phyloP scores from a whole-genome alignment of 305 asterid genomes.

The Striga hermonthica region DNA sequence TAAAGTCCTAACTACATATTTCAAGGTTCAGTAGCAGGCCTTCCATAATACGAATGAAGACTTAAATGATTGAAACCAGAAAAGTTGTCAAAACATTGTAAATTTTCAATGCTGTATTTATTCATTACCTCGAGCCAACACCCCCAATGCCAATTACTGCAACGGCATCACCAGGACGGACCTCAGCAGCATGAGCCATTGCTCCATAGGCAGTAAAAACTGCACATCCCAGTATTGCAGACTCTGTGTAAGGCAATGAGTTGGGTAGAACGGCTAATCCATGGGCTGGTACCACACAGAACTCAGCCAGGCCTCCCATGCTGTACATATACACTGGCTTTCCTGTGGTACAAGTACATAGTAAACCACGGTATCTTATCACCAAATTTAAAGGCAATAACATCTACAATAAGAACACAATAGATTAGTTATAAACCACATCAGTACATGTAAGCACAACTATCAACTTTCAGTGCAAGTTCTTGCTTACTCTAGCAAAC shows the following conservation, averaged over 20 bases:
- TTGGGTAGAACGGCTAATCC: conserved; percentile 71
- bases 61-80: conserved; percentile 20
- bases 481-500: conserved; percentile 4
- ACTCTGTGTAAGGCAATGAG: conserved; percentile 83
- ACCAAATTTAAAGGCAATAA: conserved; percentile 24
- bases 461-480: neutral
- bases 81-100: neutral
- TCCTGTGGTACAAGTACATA: conserved; percentile 49
- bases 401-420: conserved; percentile 5
- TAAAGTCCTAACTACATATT: too few relatives aligned
- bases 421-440: neutral
- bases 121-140: conserved; percentile 89
- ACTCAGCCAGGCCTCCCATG: conserved; percentile 99
- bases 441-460: conserved; percentile 20
- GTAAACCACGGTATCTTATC: conserved; percentile 25
- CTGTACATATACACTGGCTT: conserved; percentile 98
- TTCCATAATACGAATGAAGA: neutral
- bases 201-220: conserved; percentile 99
- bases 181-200: conserved; percentile 97
- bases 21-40: too few relatives aligned
- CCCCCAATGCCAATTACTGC: conserved; percentile 98
- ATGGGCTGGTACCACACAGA: conserved; percentile 90
- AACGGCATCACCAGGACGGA: conserved; percentile 81
- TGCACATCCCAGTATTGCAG: conserved; percentile 95
- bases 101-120: conserved; percentile 8